A percentile compares a stretch with the other conserved stretches of the same genome.
phyloP scores from a whole-genome alignment of 805 yeast genomes.

The Metschnikowia kofuensis region DNA sequence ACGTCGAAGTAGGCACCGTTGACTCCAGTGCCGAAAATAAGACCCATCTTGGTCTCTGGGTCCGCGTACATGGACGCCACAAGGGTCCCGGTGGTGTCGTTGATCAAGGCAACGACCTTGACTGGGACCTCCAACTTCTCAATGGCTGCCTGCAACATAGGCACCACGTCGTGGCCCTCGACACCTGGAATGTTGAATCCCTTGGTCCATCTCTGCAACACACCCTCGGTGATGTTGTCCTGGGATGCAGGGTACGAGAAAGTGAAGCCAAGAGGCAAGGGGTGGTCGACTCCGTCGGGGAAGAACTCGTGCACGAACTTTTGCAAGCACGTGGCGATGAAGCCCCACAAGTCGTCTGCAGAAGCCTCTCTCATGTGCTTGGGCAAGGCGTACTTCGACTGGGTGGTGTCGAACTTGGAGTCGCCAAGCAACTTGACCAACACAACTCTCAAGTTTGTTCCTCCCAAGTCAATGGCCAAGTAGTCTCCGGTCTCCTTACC shows the following conservation, averaged over 20 bases:
- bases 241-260: constrained; percentile 91
- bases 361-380: constrained; percentile 72
- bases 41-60: constrained; percentile 86
- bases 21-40: constrained; percentile 96
- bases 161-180: constrained; percentile 92
- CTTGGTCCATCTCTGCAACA: constrained; percentile 95
- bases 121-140: constrained; percentile 67
- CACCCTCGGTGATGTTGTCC: constrained; percentile 76
- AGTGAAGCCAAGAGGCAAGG: constrained; percentile 86
- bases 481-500: constrained; percentile 89
- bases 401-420: constrained; percentile 79
- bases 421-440: constrained; percentile 81
- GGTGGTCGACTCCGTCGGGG: constrained; percentile 61
- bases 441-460: constrained; percentile 93
- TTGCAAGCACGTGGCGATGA: constrained; percentile 79
- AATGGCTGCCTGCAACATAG: constrained; percentile 80
- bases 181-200: constrained; percentile 93
- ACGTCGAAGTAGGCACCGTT: constrained; percentile 94
- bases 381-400: constrained; percentile 83
- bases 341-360: constrained; percentile 75
- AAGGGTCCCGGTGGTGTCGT: constrained; percentile 95
- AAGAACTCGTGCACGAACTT: constrained; percentile 63
- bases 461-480: constrained; percentile 94
- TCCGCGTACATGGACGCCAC: constrained; percentile 94
- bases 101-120: constrained; percentile 85